These are phyloP conservation scores for Thalassiosira mediterranea DNA, from an alignment of 352 stramenopile genomes.

Conservation along the genomic window DNA sequence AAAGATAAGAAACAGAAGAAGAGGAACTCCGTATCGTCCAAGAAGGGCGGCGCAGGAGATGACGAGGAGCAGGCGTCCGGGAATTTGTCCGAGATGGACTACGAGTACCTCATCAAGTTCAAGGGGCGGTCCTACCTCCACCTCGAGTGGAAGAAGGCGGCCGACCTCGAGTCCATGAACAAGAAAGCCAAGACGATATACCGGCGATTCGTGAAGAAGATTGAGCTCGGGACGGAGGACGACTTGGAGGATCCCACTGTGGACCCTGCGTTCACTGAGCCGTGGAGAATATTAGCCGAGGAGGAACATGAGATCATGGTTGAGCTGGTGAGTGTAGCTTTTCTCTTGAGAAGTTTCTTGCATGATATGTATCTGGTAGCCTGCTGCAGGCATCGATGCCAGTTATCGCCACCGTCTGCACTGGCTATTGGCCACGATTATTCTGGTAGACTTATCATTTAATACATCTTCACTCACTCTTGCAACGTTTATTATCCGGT, in stretches of 20 bases:
- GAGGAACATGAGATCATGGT: constrained; percentile 83
- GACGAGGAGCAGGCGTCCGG: constrained; percentile 23
- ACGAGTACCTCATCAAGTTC: constrained; percentile 89
- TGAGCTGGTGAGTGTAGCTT: constrained; percentile 47
- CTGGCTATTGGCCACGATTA: too few species aligned
- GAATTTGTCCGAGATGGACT: constrained; percentile 71
- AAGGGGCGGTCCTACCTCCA: constrained; percentile 86
- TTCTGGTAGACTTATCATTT: too few species aligned
- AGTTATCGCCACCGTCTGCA: too few species aligned
- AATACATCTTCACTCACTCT: too few species aligned
- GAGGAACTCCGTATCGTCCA: constrained; percentile 7
- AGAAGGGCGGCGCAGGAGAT: constrained; percentile 17
- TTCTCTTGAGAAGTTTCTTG: too few species aligned
- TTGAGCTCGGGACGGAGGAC: constrained; percentile 72
- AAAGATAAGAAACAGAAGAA: constrained; percentile 23
- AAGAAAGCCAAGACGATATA: constrained; percentile 82
- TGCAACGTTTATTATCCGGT: too few species aligned
- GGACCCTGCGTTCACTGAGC: constrained; percentile 74
- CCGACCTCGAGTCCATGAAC: constrained; percentile 85
- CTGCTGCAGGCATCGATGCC: too few species aligned
- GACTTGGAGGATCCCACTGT: constrained; percentile 83
- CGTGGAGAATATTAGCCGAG: constrained; percentile 80
- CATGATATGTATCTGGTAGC: too few species aligned
- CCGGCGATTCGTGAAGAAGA: constrained; percentile 83
- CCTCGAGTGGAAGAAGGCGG: constrained; percentile 82